A percentile compares a stretch with the other conserved stretches of the same genome.
phyloP scores from a whole-genome alignment of 495 filamentous ascomycete genomes.

The Neurospora pannonica region DNA sequence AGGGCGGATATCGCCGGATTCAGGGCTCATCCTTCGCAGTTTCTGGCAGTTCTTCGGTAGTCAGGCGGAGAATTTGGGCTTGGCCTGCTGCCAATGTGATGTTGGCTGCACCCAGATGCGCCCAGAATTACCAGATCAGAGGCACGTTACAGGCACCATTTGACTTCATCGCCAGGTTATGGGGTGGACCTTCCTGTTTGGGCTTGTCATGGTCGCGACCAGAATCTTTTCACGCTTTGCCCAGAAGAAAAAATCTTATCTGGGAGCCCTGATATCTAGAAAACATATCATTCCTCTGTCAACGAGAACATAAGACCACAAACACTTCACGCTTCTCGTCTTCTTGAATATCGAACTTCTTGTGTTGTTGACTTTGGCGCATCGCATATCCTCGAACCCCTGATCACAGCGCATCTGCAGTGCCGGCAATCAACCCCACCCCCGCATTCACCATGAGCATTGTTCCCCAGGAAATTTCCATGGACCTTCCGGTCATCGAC shows the following conservation, averaged over 20 bases:
- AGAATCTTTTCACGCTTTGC: background rate
- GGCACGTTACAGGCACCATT: background rate
- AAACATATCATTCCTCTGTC: too few species aligned
- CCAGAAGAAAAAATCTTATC: background rate
- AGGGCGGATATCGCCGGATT: background rate
- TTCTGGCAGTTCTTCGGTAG: background rate
- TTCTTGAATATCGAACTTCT: background rate
- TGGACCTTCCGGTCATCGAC: conserved; percentile 46
- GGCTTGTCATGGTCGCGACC: background rate
- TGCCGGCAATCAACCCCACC: background rate
- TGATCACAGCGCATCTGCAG: background rate
- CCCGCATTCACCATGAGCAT: background rate
- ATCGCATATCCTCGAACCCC: background rate
- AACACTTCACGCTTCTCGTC: background rate
- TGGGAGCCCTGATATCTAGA: background rate
- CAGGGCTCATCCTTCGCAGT: background rate
- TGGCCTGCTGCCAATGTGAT: background rate
- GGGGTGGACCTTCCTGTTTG: conserved; percentile 10
- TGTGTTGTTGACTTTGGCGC: background rate
- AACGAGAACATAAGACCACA: too few species aligned
- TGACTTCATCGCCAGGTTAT: background rate
- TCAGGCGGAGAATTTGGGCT: background rate
- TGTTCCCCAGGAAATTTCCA: conserved; percentile 19
- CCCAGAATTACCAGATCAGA: background rate
- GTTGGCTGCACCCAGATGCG: background rate